These are phyloP conservation scores for Boletus sensibilis DNA, from an alignment of 768 basidiomycete genomes.

Conservation along the genomic window DNA sequence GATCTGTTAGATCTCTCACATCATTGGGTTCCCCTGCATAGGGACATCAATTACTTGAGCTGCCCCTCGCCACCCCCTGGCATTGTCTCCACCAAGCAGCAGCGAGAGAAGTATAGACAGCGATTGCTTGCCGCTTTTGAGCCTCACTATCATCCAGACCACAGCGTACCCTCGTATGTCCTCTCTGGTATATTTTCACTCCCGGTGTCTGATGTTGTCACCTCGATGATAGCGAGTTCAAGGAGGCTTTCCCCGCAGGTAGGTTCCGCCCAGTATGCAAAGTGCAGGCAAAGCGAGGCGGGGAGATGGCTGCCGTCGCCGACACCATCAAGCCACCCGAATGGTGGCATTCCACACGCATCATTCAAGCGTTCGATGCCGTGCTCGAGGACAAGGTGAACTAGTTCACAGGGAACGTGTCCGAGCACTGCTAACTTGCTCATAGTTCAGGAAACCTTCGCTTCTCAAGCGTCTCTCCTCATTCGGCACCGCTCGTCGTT, in stretches of 20 bases:
- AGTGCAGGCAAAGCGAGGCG: conserved; percentile 81
- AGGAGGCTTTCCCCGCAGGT: conserved; percentile 92
- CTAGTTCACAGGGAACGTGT: background rate
- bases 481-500: conserved; percentile 66
- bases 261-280: conserved; percentile 89
- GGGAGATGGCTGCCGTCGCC: conserved; percentile 76
- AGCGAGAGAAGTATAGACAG: conserved; percentile 77
- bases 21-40: conserved; percentile 26
- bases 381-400: conserved; percentile 82
- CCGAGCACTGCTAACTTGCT: conserved; percentile 2
- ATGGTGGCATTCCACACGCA: conserved; percentile 93
- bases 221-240: conserved; percentile 70
- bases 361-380: conserved; percentile 86
- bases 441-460: conserved; percentile 83
- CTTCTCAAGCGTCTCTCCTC: conserved; percentile 81
- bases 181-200: background rate
- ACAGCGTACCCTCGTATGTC: conserved; percentile 67
- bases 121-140: conserved; percentile 77
- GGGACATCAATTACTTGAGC: conserved; percentile 82
- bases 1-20: conserved; percentile 4
- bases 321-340: conserved; percentile 88
- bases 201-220: background rate
- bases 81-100: conserved; percentile 71
- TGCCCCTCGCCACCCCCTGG: conserved; percentile 79
- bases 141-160: conserved; percentile 86